Percentiles rank a stretch among this genome's conserved stretches.
These are phyloP conservation scores for Tricholoma terreum DNA, from an alignment of 768 basidiomycete species.

Conservation along the genomic window DNA sequence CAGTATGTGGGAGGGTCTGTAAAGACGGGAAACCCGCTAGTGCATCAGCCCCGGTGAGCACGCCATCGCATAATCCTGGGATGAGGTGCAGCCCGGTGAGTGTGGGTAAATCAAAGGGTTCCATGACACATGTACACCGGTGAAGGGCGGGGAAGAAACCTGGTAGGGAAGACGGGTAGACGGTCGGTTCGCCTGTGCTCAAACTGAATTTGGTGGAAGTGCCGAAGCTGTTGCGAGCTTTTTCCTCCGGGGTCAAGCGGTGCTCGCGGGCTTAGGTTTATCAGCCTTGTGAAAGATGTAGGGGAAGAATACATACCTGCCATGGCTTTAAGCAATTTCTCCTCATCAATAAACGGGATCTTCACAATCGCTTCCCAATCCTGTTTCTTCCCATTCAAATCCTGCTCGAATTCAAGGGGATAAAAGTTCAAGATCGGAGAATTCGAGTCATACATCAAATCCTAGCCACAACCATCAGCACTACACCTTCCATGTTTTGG, in stretches of 20 bases:
- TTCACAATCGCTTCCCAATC: slow-evolving; percentile 99
- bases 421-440: slow-evolving; percentile 96
- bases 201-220: slow-evolving; percentile 79
- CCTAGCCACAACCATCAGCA: slow-evolving; percentile 42
- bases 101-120: slow-evolving; percentile 85
- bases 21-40: slow-evolving; percentile 97
- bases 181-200: slow-evolving; percentile 55
- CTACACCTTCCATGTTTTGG: background rate
- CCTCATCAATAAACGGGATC: slow-evolving; percentile 94
- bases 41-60: slow-evolving; percentile 78
- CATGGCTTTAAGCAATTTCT: slow-evolving; percentile 80
- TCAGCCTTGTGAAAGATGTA: background rate
- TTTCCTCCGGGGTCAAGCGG: slow-evolving; percentile 74
- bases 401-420: slow-evolving; percentile 84
- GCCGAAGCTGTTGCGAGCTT: slow-evolving; percentile 70
- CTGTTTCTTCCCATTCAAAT: slow-evolving; percentile 96
- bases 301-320: slow-evolving; percentile 44
- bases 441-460: slow-evolving; percentile 80
- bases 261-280: slow-evolving; percentile 63
- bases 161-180: slow-evolving; percentile 89
- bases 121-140: slow-evolving; percentile 76
- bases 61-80: slow-evolving; percentile 85
- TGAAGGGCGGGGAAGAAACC: slow-evolving; percentile 91
- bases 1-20: slow-evolving; percentile 79
- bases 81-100: slow-evolving; percentile 82